These are phyloP conservation scores for Trichoderma erinaceum DNA, from an alignment of 495 filamentous ascomycete genomes.

Conservation along the genomic window DNA sequence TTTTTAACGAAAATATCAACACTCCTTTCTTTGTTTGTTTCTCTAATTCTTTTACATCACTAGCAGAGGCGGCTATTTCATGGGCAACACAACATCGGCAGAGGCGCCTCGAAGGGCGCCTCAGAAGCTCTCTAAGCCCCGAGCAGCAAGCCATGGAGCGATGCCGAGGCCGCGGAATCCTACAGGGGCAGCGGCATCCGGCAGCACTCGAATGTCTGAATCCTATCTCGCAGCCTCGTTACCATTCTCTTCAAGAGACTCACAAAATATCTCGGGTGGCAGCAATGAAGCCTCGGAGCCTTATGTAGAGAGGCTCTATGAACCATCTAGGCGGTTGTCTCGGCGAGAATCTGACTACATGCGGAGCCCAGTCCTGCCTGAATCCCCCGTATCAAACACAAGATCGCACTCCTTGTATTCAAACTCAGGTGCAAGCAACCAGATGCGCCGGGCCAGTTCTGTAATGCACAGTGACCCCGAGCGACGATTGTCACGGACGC, in stretches of 20 bases:
- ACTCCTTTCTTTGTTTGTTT: not conserved
- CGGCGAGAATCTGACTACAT: constrained; percentile 2
- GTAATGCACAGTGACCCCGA: not conserved
- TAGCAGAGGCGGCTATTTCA: constrained; percentile 22
- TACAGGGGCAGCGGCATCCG: constrained; percentile 1
- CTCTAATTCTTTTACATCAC: not conserved
- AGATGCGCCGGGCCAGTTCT: not conserved
- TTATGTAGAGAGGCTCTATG: not conserved
- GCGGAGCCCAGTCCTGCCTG: constrained; percentile 3
- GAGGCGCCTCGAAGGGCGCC: constrained; percentile 29
- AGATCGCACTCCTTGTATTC: constrained; percentile 3
- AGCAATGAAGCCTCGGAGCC: not conserved
- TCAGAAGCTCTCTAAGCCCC: constrained; percentile 46
- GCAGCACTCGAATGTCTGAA: constrained; percentile 1
- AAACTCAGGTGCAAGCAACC: not conserved
- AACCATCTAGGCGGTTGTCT: not conserved
- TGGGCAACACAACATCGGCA: constrained; percentile 43
- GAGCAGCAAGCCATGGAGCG: constrained; percentile 31
- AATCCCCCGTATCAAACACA: not conserved
- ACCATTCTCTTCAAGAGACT: not conserved
- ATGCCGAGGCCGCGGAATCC: not conserved
- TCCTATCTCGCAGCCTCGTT: not conserved
- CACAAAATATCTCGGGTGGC: not conserved
- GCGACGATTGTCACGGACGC: not conserved
- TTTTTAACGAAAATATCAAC: not conserved